Conservation (phyloP, 1,284 basidiomycete genomes). For the Mycocalia duriaeana region DNA sequence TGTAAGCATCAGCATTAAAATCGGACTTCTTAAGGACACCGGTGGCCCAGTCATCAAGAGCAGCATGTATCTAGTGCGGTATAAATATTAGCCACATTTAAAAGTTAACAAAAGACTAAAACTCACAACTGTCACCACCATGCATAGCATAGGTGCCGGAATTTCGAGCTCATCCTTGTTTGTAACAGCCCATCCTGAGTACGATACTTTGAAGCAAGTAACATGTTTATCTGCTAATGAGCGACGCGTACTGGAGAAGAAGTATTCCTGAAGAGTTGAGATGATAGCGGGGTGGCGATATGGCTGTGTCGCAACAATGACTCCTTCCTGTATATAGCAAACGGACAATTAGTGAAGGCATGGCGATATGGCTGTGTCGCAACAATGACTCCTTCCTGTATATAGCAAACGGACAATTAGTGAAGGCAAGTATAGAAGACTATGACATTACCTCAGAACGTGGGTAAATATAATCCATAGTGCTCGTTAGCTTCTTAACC, state of each 20-base stretch:
- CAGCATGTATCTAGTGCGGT: conserved; percentile 5
- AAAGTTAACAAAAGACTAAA: not conserved
- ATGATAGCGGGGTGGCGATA: conserved; percentile 10
- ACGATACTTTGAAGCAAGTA: not conserved
- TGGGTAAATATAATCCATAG: conserved; percentile 6
- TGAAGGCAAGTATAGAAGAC: too few relatives aligned
- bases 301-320: too few relatives aligned
- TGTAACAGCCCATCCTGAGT: not conserved
- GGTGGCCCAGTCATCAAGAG: conserved; percentile 10
- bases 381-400: too few relatives aligned
- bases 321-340: too few relatives aligned
- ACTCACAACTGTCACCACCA: not conserved
- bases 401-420: too few relatives aligned
- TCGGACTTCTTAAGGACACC: conserved; percentile 7
- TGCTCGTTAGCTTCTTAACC: conserved; percentile 3
- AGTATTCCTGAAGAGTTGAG: conserved; percentile 6
- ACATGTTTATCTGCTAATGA: not conserved
- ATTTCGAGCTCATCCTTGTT: not conserved
- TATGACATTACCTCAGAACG: too few relatives aligned
- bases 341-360: too few relatives aligned
- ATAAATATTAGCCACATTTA: not conserved
- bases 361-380: too few relatives aligned
- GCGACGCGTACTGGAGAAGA: not conserved
- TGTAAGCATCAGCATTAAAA: conserved; percentile 11
- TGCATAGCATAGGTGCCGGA: not conserved